Base-by-base conservation (phyloP, 306 rosid genomes). In the Corylus americana region DNA sequence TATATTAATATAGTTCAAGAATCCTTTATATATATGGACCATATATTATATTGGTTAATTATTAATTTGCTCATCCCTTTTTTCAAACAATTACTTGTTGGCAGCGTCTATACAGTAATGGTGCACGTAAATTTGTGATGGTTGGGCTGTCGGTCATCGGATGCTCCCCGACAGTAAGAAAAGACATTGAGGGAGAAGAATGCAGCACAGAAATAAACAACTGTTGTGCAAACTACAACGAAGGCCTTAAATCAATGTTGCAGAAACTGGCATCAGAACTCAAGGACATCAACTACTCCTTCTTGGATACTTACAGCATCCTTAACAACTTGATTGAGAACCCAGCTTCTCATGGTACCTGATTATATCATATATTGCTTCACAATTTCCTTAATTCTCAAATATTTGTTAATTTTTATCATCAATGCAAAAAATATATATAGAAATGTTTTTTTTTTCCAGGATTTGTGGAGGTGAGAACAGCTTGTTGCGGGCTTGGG, bases 401-500 rank as follows among this genome's bases (percentile, higher is more conserved):
- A 10, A 8, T 8, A 47, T 47, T 47, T 47, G 50, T 10, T 47
- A 47, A 47, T 4, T 47, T 47, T 35, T 35, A 35, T 1, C 1
- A 4, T 7, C 50, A 48, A 48, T 10, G 53, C 53, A 49, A 11
- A 49, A 49, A 45, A 6, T 31, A 31, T 31, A 42, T 42, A 42
- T 42, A 42, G 53, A 49, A 48, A 48, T 48, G 53, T 49, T 22
- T 11, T 79, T 39, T 16, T 4, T 50, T 7, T 17, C 39, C 89
- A 92, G 96, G 97, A 85, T 91, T 92, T 81, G 61, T 11, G 9
- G 92, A 92, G 78, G 83, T 85, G 29, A 82, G 73, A 83, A 80
- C 71, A 17, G 93, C 97, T 47, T 92, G 98, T 55, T 94, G 97
- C 80, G 97, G 97, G 29, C 70, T 85, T 22, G 97, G 97, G 48